phyloP scores from a whole-genome alignment of 1,284 basidiomycete genomes.

The Microbotryum scabiosae region DNA sequence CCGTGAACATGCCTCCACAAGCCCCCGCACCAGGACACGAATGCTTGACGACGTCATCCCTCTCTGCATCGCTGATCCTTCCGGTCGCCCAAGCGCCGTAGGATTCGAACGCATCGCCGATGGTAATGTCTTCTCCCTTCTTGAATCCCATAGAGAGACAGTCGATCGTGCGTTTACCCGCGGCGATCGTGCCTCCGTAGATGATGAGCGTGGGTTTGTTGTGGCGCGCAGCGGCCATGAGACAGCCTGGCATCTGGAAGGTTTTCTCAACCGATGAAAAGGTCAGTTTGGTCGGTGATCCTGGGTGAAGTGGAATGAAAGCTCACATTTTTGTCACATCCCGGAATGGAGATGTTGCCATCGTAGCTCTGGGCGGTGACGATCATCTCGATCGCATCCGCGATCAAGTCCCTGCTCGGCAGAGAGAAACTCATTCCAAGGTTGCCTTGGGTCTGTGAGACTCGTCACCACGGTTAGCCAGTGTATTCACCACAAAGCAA shows the following conservation, averaged over 20 bases:
- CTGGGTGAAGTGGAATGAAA: background rate
- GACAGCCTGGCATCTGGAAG: constrained; percentile 61
- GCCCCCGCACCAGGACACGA: constrained; percentile 13
- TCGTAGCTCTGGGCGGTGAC: constrained; percentile 9
- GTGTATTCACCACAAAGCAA: no score
- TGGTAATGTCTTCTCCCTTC: constrained; percentile 4
- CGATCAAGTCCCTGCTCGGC: constrained; percentile 77
- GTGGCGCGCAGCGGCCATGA: constrained; percentile 54
- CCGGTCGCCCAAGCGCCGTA: constrained; percentile 9
- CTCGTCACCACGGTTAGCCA: no score
- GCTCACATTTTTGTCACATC: constrained; percentile 69
- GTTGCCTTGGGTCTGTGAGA: constrained; percentile 9
- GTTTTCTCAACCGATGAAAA: no score
- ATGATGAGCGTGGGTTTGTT: constrained; percentile 47
- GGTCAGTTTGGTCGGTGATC: no score
- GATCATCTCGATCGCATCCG: constrained; percentile 70
- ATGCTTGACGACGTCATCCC: constrained; percentile 3
- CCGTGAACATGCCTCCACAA: constrained; percentile 39
- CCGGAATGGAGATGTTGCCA: constrained; percentile 9
- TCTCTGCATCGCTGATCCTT: constrained; percentile 1
- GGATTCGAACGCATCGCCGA: constrained; percentile 14
- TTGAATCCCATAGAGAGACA: constrained; percentile 5
- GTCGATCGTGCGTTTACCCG: constrained; percentile 7
- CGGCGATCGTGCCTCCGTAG: constrained; percentile 16
- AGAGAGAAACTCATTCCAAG: constrained; percentile 68